Base-by-base conservation (phyloP, 768 basidiomycete genomes). In the Nevesoporus exiguus region DNA sequence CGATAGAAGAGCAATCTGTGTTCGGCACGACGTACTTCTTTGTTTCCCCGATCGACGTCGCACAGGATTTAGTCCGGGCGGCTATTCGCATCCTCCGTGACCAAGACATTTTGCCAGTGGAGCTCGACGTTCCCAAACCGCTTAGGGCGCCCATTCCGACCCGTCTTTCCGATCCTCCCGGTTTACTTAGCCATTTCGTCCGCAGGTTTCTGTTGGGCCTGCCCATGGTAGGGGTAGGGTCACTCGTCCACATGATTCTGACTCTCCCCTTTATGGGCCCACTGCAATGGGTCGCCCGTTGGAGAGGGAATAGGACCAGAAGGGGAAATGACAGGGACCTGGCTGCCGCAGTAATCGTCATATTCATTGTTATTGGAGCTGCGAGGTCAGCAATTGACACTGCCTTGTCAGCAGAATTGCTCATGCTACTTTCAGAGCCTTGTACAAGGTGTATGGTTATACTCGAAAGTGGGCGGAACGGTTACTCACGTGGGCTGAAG, bases 141-240 rank as follows among this genome's bases (percentile, higher is more conserved):
- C 51, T 62, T 64, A 54, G 58, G 51, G 22, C 37, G 61, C 34
- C 52, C 49, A 52, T 61, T 60, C 59, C 62, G 51, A 36, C 56
- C 5, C 47, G 52, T 41, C 36, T 60, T 7, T 59, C 69, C 22
- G 66, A 68, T 22, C 71, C 81, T 14, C 72, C 73, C 2, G 74
- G 84, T 34, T 53, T 88, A 37, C 37, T 90, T 10, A 74, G 71
- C 54, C 74, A 77, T 30, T 81, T 90, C 59, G 57, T 87, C 49
- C 81, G 80, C 39, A 83, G 89, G n/a, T 86, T 92, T 66, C 60
- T 92, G 13, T 66, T 93, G 24, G 90, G 90, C 22, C 73, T 92
- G 14, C 89, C 90, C 27, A 76, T 91, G 52, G 78, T 93, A 13
- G 89, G 90, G 10, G 88, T 86, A 37, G 82, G 82, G 19, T 90